phyloP scores from a whole-genome alignment of 2,329 filamentous ascomycete species.

The Fusarium sp. region DNA sequence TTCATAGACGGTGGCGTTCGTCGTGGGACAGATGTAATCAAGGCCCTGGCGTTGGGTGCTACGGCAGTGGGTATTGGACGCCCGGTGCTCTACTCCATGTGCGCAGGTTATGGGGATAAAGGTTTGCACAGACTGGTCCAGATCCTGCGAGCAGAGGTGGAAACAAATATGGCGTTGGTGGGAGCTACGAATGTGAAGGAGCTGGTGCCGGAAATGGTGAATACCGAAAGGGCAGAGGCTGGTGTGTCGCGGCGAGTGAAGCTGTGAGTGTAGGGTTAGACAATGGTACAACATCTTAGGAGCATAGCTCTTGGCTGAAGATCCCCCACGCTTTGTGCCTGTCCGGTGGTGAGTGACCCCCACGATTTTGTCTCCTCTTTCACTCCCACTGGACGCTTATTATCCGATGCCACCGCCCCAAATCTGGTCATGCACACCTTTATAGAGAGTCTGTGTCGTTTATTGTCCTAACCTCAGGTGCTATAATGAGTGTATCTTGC shows the following conservation, averaged over 20 bases:
- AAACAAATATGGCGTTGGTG: conserved; percentile 9
- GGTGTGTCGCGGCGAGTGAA: conserved; percentile 3
- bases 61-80: conserved; percentile 73
- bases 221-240: conserved; percentile 3
- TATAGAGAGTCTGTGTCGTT: no score
- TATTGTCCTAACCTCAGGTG: no score
- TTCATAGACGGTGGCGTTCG: conserved; percentile 14
- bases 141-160: conserved; percentile 1
- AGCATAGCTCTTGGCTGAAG: no score
- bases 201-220: conserved; percentile 4
- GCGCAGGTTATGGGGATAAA: not conserved
- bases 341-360: no score
- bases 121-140: not conserved
- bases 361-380: no score
- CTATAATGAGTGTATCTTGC: no score
- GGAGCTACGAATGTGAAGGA: not conserved
- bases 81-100: conserved; percentile 69
- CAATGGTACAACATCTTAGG: conserved; percentile 19
- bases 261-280: not conserved
- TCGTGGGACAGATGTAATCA: conserved; percentile 13
- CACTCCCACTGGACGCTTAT: no score
- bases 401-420: no score
- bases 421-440: no score
- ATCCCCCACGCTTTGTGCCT: no score
- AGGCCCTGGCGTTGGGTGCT: conserved; percentile 14